These are phyloP conservation scores for Musa troglodytarum DNA, from an alignment of 176 grass and related monocot species.

Conservation along the genomic window DNA sequence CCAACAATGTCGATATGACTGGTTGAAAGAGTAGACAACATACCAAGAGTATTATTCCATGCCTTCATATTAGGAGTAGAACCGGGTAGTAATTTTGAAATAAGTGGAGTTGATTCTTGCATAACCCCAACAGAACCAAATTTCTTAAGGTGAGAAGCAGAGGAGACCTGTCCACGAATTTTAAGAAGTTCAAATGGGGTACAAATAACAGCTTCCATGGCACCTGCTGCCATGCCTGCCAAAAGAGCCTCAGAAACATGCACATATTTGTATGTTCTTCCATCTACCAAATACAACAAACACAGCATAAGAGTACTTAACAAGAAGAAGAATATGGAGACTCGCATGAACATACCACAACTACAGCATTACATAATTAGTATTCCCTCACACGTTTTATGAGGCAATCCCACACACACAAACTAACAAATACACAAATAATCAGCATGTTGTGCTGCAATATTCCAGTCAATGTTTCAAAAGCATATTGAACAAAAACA, in stretches of 20 bases:
- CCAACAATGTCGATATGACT: constrained; percentile 56
- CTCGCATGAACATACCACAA: neutral
- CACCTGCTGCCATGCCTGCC: constrained; percentile 66
- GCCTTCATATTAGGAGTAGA: constrained; percentile 27
- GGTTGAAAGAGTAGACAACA: constrained; percentile 66
- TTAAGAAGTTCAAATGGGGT: constrained; percentile 95
- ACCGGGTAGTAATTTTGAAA: constrained; percentile 57
- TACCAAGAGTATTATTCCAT: constrained; percentile 46
- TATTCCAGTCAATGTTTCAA: neutral
- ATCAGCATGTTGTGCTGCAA: neutral
- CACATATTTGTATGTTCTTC: constrained; percentile 69
- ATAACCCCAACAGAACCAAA: constrained; percentile 18
- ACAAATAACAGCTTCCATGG: constrained; percentile 45
- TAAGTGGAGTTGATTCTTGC: constrained; percentile 36
- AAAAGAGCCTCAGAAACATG: constrained; percentile 78
- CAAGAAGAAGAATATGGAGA: neutral
- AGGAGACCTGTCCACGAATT: constrained; percentile 59
- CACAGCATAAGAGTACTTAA: neutral
- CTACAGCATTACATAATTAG: neutral
- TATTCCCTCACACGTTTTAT: neutral
- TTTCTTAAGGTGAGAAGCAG: constrained; percentile 41
- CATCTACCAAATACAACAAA: constrained; percentile 43
- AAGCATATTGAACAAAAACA: neutral
- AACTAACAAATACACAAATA: too few species aligned
- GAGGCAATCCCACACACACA: neutral